Evolutionary conservation across 208 protist genomes (phyloP).

Genomic region (Wallacemonas sp.): DNA sequence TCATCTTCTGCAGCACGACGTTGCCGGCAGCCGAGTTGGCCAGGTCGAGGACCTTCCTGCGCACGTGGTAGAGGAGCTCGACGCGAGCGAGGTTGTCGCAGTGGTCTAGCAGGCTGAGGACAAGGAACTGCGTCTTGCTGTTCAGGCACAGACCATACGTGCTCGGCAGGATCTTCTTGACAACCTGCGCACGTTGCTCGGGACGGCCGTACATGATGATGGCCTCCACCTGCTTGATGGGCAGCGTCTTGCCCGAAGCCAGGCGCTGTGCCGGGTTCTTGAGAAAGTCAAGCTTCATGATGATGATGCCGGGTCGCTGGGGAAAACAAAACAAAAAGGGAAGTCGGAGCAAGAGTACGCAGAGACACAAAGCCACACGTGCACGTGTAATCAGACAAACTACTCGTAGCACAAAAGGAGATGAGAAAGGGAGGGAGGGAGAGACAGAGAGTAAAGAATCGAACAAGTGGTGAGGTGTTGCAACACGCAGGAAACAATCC

Average conservation of each 20-base stretch:
- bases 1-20: slow-evolving; percentile 73
- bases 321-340: neutral
- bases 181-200: slow-evolving; percentile 80
- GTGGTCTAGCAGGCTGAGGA: slow-evolving; percentile 71
- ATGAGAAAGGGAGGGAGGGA: neutral
- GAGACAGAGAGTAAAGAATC: neutral
- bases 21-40: slow-evolving; percentile 75
- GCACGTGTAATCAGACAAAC: no score
- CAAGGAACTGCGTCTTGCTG: slow-evolving; percentile 76
- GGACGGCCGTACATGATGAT: slow-evolving; percentile 82
- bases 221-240: slow-evolving; percentile 87
- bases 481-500: no score
- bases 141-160: slow-evolving; percentile 75
- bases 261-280: slow-evolving; percentile 85
- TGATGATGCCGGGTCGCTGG: slow-evolving; percentile 30
- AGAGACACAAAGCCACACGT: no score
- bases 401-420: neutral
- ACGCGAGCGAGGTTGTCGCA: slow-evolving; percentile 80
- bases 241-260: slow-evolving; percentile 78
- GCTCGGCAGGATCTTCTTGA: slow-evolving; percentile 74
- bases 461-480: no score
- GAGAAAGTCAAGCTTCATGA: slow-evolving; percentile 86
- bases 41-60: slow-evolving; percentile 78
- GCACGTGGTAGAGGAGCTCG: slow-evolving; percentile 80
- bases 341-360: neutral